Conservation (phyloP, 768 basidiomycete genomes). For the Solioccasus polychromus region DNA sequence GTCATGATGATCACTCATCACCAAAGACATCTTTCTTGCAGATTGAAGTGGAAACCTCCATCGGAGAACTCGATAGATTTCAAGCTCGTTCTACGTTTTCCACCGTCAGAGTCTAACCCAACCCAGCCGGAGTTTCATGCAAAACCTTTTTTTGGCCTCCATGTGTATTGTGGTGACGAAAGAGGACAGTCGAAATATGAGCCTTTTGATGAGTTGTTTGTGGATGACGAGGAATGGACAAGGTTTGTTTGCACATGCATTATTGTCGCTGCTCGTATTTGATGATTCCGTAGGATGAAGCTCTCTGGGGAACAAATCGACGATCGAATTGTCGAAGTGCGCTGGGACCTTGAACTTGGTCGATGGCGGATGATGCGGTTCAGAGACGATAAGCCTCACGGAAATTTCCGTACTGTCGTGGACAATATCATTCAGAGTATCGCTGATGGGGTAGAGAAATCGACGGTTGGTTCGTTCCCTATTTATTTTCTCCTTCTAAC, state of each 20-base stretch:
- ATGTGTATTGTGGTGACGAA: slow-evolving; percentile 78
- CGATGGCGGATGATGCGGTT: slow-evolving; percentile 93
- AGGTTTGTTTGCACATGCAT: slow-evolving; percentile 47
- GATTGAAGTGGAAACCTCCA: slow-evolving; percentile 98
- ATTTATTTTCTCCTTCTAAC: slow-evolving; percentile 9
- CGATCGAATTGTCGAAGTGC: slow-evolving; percentile 91
- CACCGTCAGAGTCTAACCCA: slow-evolving; percentile 52
- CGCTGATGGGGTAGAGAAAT: slow-evolving; percentile 89
- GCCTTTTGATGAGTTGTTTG: slow-evolving; percentile 79
- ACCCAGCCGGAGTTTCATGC: slow-evolving; percentile 72
- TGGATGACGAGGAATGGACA: slow-evolving; percentile 93
- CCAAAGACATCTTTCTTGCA: slow-evolving; percentile 30
- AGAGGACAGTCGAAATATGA: slow-evolving; percentile 62
- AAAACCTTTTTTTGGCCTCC: slow-evolving; percentile 82
- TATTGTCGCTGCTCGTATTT: neutral
- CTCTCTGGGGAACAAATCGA: slow-evolving; percentile 81
- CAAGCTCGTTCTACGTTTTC: slow-evolving; percentile 92
- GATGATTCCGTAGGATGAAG: slow-evolving; percentile 64
- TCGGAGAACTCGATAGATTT: slow-evolving; percentile 98
- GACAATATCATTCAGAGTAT: slow-evolving; percentile 90
- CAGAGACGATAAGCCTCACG: slow-evolving; percentile 89
- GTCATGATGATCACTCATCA: neutral
- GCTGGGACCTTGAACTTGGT: slow-evolving; percentile 69
- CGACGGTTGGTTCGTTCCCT: slow-evolving; percentile 53
- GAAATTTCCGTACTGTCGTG: slow-evolving; percentile 83